phyloP scores from a whole-genome alignment of 306 rosid species.

The Sechiopsis laciniata region DNA sequence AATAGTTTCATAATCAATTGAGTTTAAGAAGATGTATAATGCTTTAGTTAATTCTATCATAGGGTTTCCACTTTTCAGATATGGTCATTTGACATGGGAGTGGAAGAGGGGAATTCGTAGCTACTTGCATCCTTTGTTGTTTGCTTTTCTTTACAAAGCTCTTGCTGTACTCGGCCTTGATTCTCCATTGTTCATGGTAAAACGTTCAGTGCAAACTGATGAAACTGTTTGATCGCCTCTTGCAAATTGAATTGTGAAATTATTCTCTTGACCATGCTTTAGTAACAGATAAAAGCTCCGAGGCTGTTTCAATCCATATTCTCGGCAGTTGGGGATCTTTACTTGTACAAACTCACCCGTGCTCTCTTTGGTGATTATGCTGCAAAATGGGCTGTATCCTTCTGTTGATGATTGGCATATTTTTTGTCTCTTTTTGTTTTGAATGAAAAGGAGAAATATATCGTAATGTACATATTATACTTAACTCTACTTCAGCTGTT shows the following conservation, averaged over 20 bases:
- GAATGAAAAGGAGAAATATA: too few relatives aligned
- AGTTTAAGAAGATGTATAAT: neutral
- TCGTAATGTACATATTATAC: slow-evolving; percentile 17
- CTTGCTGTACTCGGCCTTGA: slow-evolving; percentile 62
- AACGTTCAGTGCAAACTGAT: neutral
- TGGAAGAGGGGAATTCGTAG: slow-evolving; percentile 87
- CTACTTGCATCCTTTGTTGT: slow-evolving; percentile 76
- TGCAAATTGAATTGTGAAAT: slow-evolving; percentile 15
- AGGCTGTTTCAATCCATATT: slow-evolving; percentile 66
- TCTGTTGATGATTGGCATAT: slow-evolving; percentile 9
- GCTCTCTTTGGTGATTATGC: slow-evolving; percentile 50
- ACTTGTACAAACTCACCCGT: slow-evolving; percentile 59
- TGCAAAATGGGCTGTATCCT: slow-evolving; percentile 96
- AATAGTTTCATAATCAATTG: neutral
- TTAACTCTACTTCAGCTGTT: slow-evolving; percentile 70
- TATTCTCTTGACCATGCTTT: slow-evolving; percentile 22
- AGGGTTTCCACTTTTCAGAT: slow-evolving; percentile 39
- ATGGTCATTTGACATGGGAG: slow-evolving; percentile 93
- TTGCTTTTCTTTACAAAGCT: slow-evolving; percentile 59
- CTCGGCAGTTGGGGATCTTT: slow-evolving; percentile 78
- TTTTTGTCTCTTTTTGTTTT: neutral
- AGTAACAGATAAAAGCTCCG: slow-evolving; percentile 62
- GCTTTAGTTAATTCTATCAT: slow-evolving; percentile 6
- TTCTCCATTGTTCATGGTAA: slow-evolving; percentile 77
- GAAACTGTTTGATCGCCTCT: neutral